Evolutionary conservation across 2,329 filamentous ascomycete genomes (phyloP).

Genomic region (Fusarium sulawesiense): DNA sequence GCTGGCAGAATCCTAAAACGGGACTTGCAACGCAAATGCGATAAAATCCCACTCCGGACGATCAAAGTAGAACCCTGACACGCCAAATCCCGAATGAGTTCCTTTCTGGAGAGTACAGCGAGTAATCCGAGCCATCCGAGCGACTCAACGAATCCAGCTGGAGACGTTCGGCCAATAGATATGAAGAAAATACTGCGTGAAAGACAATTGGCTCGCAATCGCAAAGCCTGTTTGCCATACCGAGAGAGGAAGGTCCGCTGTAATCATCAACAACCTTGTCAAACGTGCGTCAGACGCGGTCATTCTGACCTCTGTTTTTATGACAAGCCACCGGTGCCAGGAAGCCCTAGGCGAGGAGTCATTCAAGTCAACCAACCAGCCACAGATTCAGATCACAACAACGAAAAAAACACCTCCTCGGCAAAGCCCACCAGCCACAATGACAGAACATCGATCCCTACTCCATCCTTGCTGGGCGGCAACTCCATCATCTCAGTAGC

Average conservation of each 20-base stretch:
- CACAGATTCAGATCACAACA: fast-evolving
- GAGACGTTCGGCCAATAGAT: not conserved
- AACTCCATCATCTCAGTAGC: conserved; percentile 35
- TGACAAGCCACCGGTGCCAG: not conserved
- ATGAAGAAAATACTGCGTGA: conserved; percentile 14
- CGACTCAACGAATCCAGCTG: not conserved
- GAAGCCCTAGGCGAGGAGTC: not conserved
- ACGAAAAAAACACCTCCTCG: fast-evolving
- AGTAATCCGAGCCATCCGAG: conserved; percentile 11
- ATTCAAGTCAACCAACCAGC: not conserved
- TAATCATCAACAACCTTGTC: conserved; percentile 24
- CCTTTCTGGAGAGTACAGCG: not conserved
- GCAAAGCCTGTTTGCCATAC: conserved; percentile 53
- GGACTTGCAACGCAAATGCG: not conserved
- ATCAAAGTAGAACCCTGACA: not conserved
- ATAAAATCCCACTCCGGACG: not conserved
- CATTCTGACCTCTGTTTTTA: conserved; percentile 22
- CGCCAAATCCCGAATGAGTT: not conserved
- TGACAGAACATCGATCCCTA: not conserved
- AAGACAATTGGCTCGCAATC: conserved; percentile 47
- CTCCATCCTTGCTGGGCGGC: conserved; percentile 16
- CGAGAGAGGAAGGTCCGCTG: conserved; percentile 31
- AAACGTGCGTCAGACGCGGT: conserved; percentile 28
- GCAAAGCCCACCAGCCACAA: not conserved
- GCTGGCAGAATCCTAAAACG: not conserved